A percentile compares a stretch with the other conserved stretches of the same genome.
Conservation (phyloP, 805 yeast species). For the Scheffersomyces spartinae region DNA sequence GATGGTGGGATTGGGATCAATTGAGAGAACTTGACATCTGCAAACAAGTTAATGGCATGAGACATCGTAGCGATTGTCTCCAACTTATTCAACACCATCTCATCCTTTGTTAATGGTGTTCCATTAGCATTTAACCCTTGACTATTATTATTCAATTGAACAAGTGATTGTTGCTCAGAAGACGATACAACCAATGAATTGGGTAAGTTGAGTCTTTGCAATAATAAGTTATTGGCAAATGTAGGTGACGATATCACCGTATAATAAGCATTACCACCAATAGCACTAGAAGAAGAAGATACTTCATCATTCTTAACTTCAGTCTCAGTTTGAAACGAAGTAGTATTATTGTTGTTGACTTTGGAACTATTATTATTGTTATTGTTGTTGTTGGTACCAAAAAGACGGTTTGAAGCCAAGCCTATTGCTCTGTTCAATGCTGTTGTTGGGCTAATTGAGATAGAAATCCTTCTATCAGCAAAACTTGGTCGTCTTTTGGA, state of each 20-base stretch:
- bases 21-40: slow-evolving; percentile 84
- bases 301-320: no score
- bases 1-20: slow-evolving; percentile 66
- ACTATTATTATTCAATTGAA: slow-evolving; percentile 4
- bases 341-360: background rate
- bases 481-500: slow-evolving; percentile 51
- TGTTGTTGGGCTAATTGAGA: slow-evolving; percentile 70
- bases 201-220: slow-evolving; percentile 23
- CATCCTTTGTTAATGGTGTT: slow-evolving; percentile 23
- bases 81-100: slow-evolving; percentile 32
- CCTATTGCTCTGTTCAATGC: slow-evolving; percentile 84
- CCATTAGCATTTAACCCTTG: slow-evolving; percentile 8
- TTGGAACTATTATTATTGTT: no score
- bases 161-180: slow-evolving; percentile 12
- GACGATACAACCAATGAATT: slow-evolving; percentile 8
- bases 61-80: slow-evolving; percentile 83
- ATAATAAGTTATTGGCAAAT: slow-evolving; percentile 22
- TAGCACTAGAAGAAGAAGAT: no score
- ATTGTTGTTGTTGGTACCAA: slow-evolving; percentile 34
- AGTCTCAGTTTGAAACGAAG: background rate
- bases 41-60: slow-evolving; percentile 78
- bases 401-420: slow-evolving; percentile 76
- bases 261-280: slow-evolving; percentile 8
- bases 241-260: slow-evolving; percentile 16
- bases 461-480: slow-evolving; percentile 52